A percentile compares a stretch with the other conserved stretches of the same genome.
phyloP scores from a whole-genome alignment of 257 asterid genomes.

The Gardenia jasminoides region DNA sequence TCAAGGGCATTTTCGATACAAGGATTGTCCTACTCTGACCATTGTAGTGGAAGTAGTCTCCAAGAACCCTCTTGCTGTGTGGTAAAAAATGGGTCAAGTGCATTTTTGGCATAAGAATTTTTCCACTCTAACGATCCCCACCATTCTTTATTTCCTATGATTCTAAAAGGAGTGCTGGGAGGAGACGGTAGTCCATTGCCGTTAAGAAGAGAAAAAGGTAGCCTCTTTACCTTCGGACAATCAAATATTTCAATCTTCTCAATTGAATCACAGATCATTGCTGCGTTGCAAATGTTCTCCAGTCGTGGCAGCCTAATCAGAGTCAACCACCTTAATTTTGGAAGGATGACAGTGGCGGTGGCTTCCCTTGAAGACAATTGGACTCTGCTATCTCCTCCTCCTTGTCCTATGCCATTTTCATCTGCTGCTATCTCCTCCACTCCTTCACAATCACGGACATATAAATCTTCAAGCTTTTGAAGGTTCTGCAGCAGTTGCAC shows the following conservation, averaged over 20 bases:
- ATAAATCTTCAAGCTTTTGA: not conserved
- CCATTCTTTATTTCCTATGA: not conserved
- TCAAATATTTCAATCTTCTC: accelerated
- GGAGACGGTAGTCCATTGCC: not conserved
- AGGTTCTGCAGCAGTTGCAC: not conserved
- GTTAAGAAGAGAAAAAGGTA: not conserved
- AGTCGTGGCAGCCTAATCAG: not conserved
- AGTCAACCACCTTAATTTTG: not conserved
- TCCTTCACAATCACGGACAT: not conserved
- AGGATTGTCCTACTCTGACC: not conserved
- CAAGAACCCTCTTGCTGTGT: no score
- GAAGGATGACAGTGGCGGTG: not conserved
- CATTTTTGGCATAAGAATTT: not conserved
- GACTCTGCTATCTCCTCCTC: not conserved
- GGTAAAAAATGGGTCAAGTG: not conserved
- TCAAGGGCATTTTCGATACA: not conserved
- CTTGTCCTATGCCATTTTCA: no score
- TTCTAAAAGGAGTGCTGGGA: not conserved
- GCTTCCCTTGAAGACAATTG: not conserved
- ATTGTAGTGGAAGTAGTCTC: no score
- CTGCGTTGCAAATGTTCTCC: not conserved
- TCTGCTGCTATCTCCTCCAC: not conserved
- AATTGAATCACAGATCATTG: not conserved
- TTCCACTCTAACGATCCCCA: not conserved
- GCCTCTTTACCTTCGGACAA: not conserved